Conservation (phyloP, 2,329 filamentous ascomycete species). For the Boeremia exigua region DNA sequence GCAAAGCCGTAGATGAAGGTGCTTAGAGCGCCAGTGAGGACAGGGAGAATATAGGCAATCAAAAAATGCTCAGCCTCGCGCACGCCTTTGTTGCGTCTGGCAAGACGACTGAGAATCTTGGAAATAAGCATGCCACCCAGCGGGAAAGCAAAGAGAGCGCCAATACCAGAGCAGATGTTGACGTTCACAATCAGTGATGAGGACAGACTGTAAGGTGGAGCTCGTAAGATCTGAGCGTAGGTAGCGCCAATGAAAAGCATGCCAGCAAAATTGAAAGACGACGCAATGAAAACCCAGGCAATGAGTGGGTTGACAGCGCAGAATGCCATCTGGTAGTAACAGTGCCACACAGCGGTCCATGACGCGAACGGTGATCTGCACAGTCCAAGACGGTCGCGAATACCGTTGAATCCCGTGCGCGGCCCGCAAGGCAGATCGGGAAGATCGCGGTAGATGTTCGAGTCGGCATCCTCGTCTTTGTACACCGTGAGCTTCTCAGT, state of each 20-base stretch:
- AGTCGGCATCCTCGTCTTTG: conserved; percentile 37
- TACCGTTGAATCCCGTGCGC: conserved; percentile 10
- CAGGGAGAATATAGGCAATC: conserved; percentile 34
- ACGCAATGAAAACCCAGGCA: conserved; percentile 40
- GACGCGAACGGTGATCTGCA: conserved; percentile 32
- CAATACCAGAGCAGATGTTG: conserved; percentile 28
- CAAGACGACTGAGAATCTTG: conserved; percentile 25
- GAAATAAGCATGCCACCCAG: conserved; percentile 15
- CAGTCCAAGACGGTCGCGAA: conserved; percentile 28
- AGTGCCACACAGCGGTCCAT: conserved; percentile 33
- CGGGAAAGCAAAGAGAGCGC: conserved; percentile 27
- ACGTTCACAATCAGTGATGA: conserved; percentile 22
- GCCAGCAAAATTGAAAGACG: conserved; percentile 33
- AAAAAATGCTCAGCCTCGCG: conserved; percentile 43
- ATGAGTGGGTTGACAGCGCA: conserved; percentile 39
- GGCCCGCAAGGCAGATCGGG: conserved; percentile 21
- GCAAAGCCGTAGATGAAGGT: conserved; percentile 36
- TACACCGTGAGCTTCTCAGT: conserved; percentile 50
- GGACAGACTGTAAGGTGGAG: conserved; percentile 32
- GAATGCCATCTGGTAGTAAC: conserved; percentile 37
- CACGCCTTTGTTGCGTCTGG: conserved; percentile 35
- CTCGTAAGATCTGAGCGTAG: conserved; percentile 26
- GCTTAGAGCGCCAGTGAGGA: conserved; percentile 30
- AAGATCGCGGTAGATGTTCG: conserved; percentile 33
- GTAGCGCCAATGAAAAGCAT: conserved; percentile 42